Percentiles rank a stretch among this genome's conserved stretches.
Conservation (phyloP, 2,329 filamentous ascomycete species). For the Arthrobotrys musiformis region DNA sequence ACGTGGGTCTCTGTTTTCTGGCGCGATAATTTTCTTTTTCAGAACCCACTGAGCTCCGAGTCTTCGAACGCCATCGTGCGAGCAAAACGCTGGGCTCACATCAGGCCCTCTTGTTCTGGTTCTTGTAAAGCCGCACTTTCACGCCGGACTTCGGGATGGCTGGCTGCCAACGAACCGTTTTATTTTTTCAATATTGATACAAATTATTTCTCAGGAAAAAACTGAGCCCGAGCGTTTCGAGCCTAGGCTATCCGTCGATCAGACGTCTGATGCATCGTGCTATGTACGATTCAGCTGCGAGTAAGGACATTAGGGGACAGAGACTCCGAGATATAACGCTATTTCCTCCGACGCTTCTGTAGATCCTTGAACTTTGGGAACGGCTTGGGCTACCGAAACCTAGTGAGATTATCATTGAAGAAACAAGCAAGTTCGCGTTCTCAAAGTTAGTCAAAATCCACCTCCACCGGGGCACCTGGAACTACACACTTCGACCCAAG, state of each 20-base stretch:
- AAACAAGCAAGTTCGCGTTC: conserved; percentile 26
- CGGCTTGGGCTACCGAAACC: conserved; percentile 6
- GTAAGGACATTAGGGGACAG: conserved; percentile 1
- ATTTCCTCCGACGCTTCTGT: background rate
- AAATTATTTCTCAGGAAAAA: background rate
- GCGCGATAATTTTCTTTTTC: conserved; percentile 9
- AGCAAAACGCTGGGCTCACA: conserved; percentile 8
- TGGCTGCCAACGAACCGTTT: background rate
- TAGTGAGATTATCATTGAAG: background rate
- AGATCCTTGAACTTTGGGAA: conserved; percentile 19
- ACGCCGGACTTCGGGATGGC: background rate
- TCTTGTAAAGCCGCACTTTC: background rate
- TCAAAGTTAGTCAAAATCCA: background rate
- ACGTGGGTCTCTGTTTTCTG: conserved; percentile 5
- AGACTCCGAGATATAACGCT: conserved; percentile 40
- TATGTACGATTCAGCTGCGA: conserved; percentile 16
- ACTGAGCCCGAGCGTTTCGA: conserved; percentile 3
- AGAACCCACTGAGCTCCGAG: conserved; percentile 10
- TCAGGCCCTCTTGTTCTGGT: background rate
- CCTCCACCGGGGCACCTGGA: conserved; percentile 7
- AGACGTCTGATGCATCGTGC: conserved; percentile 12
- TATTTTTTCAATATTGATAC: conserved; percentile 1
- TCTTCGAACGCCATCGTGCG: conserved; percentile 8
- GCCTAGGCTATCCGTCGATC: conserved; percentile 27
- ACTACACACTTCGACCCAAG: conserved; percentile 18